A percentile compares a stretch with the other conserved stretches of the same genome.
Conservation (phyloP, 139 green algal species). For the Pseudopediastrum boryanum region DNA sequence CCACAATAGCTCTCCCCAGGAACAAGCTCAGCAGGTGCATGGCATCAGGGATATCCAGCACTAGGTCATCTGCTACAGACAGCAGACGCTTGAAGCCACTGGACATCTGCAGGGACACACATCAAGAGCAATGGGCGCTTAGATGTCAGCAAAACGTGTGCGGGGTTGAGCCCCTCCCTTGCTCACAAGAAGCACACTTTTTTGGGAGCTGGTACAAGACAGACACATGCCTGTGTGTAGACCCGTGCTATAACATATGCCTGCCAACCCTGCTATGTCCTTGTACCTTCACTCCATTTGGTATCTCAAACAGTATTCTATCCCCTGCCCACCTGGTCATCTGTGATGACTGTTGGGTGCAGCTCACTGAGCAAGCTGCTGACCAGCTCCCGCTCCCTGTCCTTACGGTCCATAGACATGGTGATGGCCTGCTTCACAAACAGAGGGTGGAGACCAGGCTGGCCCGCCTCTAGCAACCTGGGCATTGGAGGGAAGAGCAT, state of each 20-base stretch:
- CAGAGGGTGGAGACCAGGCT: constrained; percentile 89
- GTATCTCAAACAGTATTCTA: too few relatives aligned
- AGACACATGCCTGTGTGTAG: too few relatives aligned
- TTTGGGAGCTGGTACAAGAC: too few relatives aligned
- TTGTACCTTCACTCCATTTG: too few relatives aligned
- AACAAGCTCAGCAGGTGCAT: constrained; percentile 81
- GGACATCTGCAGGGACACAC: constrained; percentile 43
- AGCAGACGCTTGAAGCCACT: constrained; percentile 79
- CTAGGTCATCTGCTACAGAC: constrained; percentile 76
- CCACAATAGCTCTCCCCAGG: constrained; percentile 84
- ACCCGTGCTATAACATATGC: too few relatives aligned
- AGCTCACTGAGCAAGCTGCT: constrained; percentile 80
- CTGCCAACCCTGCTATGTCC: too few relatives aligned
- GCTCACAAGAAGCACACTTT: too few relatives aligned
- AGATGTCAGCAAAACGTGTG: neutral
- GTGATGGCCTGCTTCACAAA: constrained; percentile 88
- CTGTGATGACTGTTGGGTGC: constrained; percentile 55
- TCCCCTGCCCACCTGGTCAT: constrained; percentile 43
- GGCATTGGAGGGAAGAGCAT: too few relatives aligned
- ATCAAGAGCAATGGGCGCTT: constrained; percentile 24
- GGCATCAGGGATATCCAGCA: constrained; percentile 90
- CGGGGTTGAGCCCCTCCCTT: too few relatives aligned
- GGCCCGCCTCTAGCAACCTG: constrained; percentile 73
- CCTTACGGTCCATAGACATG: constrained; percentile 82
- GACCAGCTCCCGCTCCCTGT: constrained; percentile 86